phyloP scores from a whole-genome alignment of 208 protist species.

The Leishmania major region DNA sequence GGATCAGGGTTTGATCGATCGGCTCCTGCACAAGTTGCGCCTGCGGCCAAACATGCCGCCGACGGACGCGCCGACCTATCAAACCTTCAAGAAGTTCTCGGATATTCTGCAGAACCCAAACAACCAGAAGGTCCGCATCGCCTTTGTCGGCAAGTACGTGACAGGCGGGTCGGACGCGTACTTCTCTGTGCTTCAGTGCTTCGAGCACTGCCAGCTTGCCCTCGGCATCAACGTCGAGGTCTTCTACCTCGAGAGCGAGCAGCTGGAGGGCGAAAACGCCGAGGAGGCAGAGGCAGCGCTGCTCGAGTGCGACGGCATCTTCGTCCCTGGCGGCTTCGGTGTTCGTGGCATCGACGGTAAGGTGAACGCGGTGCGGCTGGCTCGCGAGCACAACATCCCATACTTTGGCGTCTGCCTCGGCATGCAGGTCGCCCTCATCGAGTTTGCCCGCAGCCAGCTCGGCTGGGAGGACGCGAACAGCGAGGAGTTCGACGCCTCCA shows the following conservation, averaged over 20 bases:
- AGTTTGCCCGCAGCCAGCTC: constrained; percentile 95
- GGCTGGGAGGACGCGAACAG: constrained; percentile 93
- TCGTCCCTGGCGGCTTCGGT: constrained; percentile 99
- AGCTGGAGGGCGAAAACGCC: constrained; percentile 69
- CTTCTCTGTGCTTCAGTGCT: constrained; percentile 97
- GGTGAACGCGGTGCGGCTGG: constrained; percentile 94
- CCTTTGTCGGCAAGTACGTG: constrained; percentile 99
- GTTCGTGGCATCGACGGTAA: constrained; percentile 97
- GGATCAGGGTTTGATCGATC: constrained; percentile 87
- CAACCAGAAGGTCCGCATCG: constrained; percentile 92
- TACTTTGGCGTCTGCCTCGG: constrained; percentile 99
- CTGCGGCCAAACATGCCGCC: constrained; percentile 44
- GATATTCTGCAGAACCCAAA: constrained; percentile 74
- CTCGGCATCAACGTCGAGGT: constrained; percentile 94
- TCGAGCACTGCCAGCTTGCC: constrained; percentile 95
- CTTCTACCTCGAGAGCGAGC: constrained; percentile 94
- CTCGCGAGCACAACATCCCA: constrained; percentile 95
- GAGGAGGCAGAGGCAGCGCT: constrained; percentile 71
- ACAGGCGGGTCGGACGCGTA: constrained; percentile 96
- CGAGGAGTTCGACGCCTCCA: constrained; percentile 93
- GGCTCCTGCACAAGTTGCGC: constrained; percentile 80
- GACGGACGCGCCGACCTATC: constrained; percentile 71
- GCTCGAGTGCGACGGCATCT: constrained; percentile 94
- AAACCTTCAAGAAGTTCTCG: constrained; percentile 77
- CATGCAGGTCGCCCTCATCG: constrained; percentile 97